Evolutionary conservation across 768 basidiomycete genomes (phyloP).

Genomic region (Coprinellus aureogranulatus): DNA sequence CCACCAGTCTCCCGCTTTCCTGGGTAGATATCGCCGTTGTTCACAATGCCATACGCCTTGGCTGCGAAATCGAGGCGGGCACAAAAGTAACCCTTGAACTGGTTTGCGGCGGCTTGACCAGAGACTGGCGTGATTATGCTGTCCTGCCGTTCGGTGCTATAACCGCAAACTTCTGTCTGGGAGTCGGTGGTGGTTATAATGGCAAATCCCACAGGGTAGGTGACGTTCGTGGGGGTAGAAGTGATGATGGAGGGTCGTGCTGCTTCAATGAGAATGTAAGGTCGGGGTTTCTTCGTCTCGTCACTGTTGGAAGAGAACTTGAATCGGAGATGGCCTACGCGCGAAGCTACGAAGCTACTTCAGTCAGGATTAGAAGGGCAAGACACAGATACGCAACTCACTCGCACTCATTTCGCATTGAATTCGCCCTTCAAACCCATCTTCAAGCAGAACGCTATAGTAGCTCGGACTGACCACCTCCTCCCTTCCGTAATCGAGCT

Average conservation of each 20-base stretch:
- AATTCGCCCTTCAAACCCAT: constrained; percentile 48
- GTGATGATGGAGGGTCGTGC: constrained; percentile 62
- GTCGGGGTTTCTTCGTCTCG: constrained; percentile 17
- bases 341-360: constrained; percentile 50
- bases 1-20: constrained; percentile 36
- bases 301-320: background rate
- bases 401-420: constrained; percentile 61
- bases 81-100: constrained; percentile 59
- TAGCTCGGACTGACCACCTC: constrained; percentile 55
- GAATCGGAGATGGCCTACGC: constrained; percentile 46
- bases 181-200: constrained; percentile 20
- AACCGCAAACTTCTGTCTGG: constrained; percentile 32
- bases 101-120: constrained; percentile 29
- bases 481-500: constrained; percentile 24
- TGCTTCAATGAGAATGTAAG: constrained; percentile 67
- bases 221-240: constrained; percentile 43
- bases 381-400: constrained; percentile 28
- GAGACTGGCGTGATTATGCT: constrained; percentile 58
- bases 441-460: constrained; percentile 58
- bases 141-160: constrained; percentile 13
- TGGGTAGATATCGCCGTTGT: constrained; percentile 38
- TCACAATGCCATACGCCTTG: constrained; percentile 46
- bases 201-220: constrained; percentile 55
- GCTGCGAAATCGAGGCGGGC: constrained; percentile 47
- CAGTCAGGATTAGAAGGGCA: background rate